Evolutionary conservation across 306 rosid species (phyloP).

Genomic region (Purshia tridentata): DNA sequence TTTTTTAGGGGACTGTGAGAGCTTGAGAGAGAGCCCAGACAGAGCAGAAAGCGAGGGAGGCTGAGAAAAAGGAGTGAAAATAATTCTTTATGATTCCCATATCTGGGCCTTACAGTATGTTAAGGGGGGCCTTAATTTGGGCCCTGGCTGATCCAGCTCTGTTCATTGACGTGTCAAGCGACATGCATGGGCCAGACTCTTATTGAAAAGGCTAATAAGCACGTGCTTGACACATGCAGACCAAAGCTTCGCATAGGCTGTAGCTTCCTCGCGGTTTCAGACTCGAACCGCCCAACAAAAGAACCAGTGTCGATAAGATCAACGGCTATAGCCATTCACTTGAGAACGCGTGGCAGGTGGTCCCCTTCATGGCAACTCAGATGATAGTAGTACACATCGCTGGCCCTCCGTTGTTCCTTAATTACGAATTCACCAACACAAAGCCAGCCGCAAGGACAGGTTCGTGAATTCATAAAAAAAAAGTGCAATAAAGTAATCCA

Average conservation of each 20-base stretch:
- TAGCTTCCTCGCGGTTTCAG: neutral
- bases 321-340: neutral
- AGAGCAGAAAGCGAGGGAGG: neutral
- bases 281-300: neutral
- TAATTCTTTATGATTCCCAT: neutral
- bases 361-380: neutral
- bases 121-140: no score
- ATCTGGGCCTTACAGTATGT: neutral
- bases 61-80: neutral
- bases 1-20: neutral
- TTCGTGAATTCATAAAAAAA: neutral
- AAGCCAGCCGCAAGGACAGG: no score
- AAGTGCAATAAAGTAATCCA: neutral
- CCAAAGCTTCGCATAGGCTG: neutral
- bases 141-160: neutral
- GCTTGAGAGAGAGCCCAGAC: neutral
- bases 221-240: neutral
- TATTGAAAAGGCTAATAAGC: neutral
- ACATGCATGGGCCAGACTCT: no score
- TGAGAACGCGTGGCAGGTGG: neutral
- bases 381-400: neutral
- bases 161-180: neutral
- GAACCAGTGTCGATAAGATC: slow-evolving; percentile 2
- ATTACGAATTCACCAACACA: neutral
- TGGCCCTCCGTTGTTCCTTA: neutral